Evolutionary conservation across 768 basidiomycete genomes (phyloP), one percentile per base, ranked within the genome.

Genomic region (Lactarius sp.): DNA sequence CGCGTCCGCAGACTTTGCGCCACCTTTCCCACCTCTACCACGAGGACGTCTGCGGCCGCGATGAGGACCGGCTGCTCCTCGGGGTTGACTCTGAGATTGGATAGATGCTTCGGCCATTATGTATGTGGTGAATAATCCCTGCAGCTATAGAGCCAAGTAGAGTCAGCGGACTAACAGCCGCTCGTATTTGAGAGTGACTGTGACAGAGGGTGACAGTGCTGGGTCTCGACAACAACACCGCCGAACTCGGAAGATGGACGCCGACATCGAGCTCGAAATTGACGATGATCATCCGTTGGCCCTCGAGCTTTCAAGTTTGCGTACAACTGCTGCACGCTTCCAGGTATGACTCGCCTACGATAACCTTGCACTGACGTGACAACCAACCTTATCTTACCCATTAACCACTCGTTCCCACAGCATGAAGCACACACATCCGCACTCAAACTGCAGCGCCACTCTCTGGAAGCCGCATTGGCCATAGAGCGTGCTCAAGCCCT

Each of bases 361-460:
- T 3, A 27, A 51, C n/a, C 18, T 62, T 49, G 18, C 59, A 51
- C 61, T 41, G 56, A 46, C 56, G 27, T 34, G 22, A 41, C 33
- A 34, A 22, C 9, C 44, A 22, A 14, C 27, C 27, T 27, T 27
- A 27, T 27, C 44, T 31, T 6, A 13, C 39, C 22, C 22, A 27
- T 27, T 27, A 27, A 27, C 22, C 31, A 12, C n/a, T 13, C 66
- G 68, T 57, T 54, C 66, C 63, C 63, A 56, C 59, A 90, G 89
- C 84, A 89, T 73, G 88, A 90, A 75, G 83, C 86, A 5, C 83
- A 88, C 69, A 70, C 75, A 37, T 78, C 84, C n/a, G 80, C 86
- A 4, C 73, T 88, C 47, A 88, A 84, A 69, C 79, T 91, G 2
- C 88, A 89, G 66, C 77, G 81, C 47, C 81, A 84, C 59, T 79